Base-by-base conservation (phyloP, 2,329 filamentous ascomycete species). In the Diplodia sapinea region DNA sequence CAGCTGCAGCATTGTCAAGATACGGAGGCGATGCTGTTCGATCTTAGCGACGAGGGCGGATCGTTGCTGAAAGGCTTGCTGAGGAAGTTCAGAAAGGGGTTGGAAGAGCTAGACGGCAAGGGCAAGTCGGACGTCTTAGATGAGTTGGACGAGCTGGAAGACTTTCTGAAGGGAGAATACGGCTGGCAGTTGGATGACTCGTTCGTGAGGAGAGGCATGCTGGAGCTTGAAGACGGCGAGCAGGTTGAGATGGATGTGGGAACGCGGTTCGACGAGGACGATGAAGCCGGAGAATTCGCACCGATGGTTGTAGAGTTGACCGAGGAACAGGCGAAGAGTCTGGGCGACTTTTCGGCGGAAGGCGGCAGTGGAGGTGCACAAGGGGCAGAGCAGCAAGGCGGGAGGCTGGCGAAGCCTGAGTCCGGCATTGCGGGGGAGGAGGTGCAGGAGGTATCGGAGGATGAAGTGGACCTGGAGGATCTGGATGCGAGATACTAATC, bases 211-310 rank as follows among this genome's bases (percentile, higher is more conserved):
- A 82, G 81, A 29, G 88, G 88, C 0, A 83, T 88, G 78, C 71
- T 89, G 38, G 82, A 87, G 70, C 73, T 89, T 65, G 87, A 89
- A 73, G 88, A 89, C 72, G 88, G 88, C 17, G 88, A 89, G 75
- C 79, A 82, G 70, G 83, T 89, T 4, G 86, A 88, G 70, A 80
- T 89, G 80, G 86, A 87, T 23, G 77, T 86, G 70, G 78, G 79
- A 23, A 82, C 80, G 15, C 43, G 59, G 29, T 77, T 79, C 49
- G 87, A 88, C 54, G 85, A 86, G 72, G 86, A 89, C 23, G 87
- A 89, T 62, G 87, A 89, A 76, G 84, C 82, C 13, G 88, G 88
- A 12, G 87, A 90, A 71, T 89, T 87, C 80, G 87, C 87, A 36
- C 88, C 88, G 23, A 79, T 84, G 47, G 76, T 90, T 38, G 87